Percentiles rank a stretch among this genome's conserved stretches.
phyloP scores from a whole-genome alignment of 176 grass and related monocot species.

The Hyparrhenia diplandra region DNA sequence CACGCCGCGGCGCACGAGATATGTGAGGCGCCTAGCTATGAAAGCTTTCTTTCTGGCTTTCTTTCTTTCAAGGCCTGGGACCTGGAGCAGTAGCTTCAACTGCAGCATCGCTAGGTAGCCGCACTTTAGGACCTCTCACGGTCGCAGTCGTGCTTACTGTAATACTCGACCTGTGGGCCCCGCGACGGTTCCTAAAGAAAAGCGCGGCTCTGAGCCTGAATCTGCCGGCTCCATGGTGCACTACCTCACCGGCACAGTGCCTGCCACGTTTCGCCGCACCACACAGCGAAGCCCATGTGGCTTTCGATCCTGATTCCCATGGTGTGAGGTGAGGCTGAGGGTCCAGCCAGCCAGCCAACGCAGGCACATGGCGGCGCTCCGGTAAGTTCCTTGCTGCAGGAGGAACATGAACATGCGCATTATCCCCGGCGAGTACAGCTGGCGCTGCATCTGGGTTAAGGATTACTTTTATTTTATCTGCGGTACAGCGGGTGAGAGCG shows the following conservation, averaged over 20 bases:
- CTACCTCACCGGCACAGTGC: slow-evolving; percentile 10
- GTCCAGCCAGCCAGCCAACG: too few relatives aligned
- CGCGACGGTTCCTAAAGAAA: neutral
- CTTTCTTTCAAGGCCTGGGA: neutral
- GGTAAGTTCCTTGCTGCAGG: neutral
- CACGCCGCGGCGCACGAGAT: slow-evolving; percentile 7
- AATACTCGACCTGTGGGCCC: slow-evolving; percentile 22
- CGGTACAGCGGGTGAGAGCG: too few relatives aligned
- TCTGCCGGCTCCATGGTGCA: slow-evolving; percentile 2
- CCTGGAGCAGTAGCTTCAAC: neutral
- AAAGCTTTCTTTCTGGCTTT: too few relatives aligned
- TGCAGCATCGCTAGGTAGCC: slow-evolving; percentile 14
- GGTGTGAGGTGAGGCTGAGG: too few relatives aligned
- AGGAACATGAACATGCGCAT: slow-evolving; percentile 15
- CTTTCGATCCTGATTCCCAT: too few relatives aligned
- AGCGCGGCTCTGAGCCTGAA: neutral
- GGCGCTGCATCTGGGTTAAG: neutral
- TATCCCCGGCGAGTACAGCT: neutral
- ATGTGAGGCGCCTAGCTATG: neutral
- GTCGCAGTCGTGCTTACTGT: neutral
- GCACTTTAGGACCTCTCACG: slow-evolving; percentile 13
- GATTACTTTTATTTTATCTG: neutral
- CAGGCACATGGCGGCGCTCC: too few relatives aligned
- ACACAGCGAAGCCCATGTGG: neutral
- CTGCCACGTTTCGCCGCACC: slow-evolving; percentile 46